Conservation (phyloP, 106 monocot genomes). For the Alisma plantagoaquatica region DNA sequence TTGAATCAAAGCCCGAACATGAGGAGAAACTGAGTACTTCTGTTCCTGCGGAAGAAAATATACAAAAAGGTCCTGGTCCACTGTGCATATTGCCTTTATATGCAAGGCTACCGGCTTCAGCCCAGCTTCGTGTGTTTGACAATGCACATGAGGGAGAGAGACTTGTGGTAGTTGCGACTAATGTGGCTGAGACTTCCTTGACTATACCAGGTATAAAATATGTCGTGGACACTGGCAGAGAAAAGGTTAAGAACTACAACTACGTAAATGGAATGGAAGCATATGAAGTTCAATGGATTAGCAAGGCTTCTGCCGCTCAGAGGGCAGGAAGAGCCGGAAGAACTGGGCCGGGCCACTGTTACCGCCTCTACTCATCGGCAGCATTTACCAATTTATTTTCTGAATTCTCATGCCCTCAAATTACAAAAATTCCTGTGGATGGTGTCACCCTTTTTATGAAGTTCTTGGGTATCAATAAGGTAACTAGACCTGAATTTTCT, state of each 20-base stretch:
- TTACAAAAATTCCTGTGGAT: conserved; percentile 75
- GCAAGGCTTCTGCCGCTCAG: conserved; percentile 93
- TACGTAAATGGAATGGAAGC: conserved; percentile 53
- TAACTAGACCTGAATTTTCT: too few relatives aligned
- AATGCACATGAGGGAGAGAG: conserved; percentile 65
- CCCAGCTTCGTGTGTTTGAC: conserved; percentile 77
- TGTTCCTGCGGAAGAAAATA: conserved; percentile 6
- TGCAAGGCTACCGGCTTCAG: conserved; percentile 81
- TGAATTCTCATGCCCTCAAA: conserved; percentile 76
- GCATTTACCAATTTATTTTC: conserved; percentile 71
- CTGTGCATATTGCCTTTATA: conserved; percentile 83
- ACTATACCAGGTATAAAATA: conserved; percentile 98
- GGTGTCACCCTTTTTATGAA: conserved; percentile 90
- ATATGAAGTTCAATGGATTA: conserved; percentile 87
- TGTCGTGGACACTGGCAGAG: conserved; percentile 96
- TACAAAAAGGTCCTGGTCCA: conserved; percentile 14
- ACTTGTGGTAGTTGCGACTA: conserved; percentile 87
- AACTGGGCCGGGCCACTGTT: conserved; percentile 88
- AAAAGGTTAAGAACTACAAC: conserved; percentile 83
- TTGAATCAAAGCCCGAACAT: conserved; percentile 2
- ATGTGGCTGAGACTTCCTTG: conserved; percentile 96
- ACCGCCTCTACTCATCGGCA: conserved; percentile 81
- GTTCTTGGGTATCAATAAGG: conserved; percentile 88
- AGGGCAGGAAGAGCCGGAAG: conserved; percentile 93
- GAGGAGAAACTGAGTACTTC: conserved; percentile 12